Evolutionary conservation across 164 flowering plant genomes (phyloP), one percentile per base, ranked within the genome.

Genomic region (Berberis thunbergii): DNA sequence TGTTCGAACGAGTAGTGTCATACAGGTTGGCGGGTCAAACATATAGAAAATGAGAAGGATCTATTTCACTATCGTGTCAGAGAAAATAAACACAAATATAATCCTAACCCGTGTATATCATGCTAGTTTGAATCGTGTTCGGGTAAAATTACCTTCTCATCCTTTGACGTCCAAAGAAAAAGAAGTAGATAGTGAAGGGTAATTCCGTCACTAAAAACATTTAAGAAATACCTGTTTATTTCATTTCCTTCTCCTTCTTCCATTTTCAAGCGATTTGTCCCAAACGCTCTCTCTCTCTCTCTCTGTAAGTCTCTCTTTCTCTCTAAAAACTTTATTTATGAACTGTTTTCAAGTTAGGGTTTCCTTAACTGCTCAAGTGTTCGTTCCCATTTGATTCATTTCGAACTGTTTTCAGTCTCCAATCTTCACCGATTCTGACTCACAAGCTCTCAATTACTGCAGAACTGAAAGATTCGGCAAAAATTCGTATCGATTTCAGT

Each of bases 211-310:
- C 26, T 41, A 42, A 58, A 58, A 8, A 58, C 4, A 58, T 3
- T 54, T 9, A 43, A 58, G 61, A 43, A 55, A 38, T 5, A 55
- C 61, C 45, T 46, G 61, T 42, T 59, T 59, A 48, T 44, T 44
- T 46, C 61, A 59, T 43, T 42, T 59, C 3, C 46, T 4, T 59
- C 61, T 59, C 61, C n/a, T 42, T 56, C 49, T 56, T 12, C 42
- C 4, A 56, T 6, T 56, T 40, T 56, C 59, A 56, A 3, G 38
- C 55, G 59, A 38, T 56, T 56, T 56, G 43, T 56, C 41, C 39
- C 41, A n/a, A 7, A 9, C 54, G 9, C 54, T 53, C 55, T 53
- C 55, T 53, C 55, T 53, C 55, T 56, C 26, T 26, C 26, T 26
- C 26, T 26, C 26, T 26, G 26, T 26, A 26, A 26, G 26, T 26